Conservation (phyloP, 2,329 filamentous ascomycete genomes). For the Cordyceps militaris region DNA sequence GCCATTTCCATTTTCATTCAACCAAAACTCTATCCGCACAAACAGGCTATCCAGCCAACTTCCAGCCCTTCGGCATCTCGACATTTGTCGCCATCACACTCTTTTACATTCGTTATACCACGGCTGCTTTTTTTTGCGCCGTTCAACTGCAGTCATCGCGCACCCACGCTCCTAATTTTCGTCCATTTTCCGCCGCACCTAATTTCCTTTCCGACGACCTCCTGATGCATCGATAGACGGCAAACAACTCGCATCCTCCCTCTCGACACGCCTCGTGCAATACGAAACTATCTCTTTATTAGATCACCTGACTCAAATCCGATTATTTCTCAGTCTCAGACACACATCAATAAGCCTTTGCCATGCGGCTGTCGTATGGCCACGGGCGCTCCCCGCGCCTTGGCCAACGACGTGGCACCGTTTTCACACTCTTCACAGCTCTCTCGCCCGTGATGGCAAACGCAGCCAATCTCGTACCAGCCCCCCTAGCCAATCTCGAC, state of each 20-base stretch:
- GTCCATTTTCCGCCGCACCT: not conserved
- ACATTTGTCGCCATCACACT: constrained; percentile 4
- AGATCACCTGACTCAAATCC: not conserved
- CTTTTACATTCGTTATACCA: constrained; percentile 5
- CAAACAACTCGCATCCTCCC: not conserved
- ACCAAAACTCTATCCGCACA: constrained; percentile 6
- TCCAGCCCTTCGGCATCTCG: constrained; percentile 10
- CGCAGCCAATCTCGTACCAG: constrained; percentile 52
- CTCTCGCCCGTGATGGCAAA: constrained; percentile 33
- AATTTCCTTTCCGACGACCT: constrained; percentile 1
- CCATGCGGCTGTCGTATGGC: constrained; percentile 43
- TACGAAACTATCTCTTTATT: not conserved
- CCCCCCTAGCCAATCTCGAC: constrained; percentile 67
- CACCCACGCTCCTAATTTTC: constrained; percentile 2
- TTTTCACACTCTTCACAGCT: constrained; percentile 34
- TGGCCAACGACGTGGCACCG: constrained; percentile 19
- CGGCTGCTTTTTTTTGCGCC: constrained; percentile 4
- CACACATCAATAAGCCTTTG: constrained; percentile 13
- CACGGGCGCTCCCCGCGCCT: constrained; percentile 35
- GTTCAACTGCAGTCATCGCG: not conserved
- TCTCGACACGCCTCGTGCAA: not conserved
- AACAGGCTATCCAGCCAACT: constrained; percentile 1
- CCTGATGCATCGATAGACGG: constrained; percentile 7
- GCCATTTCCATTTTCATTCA: constrained; percentile 7
- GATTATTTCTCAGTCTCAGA: not conserved